Evolutionary conservation across 2,329 filamentous ascomycete species (phyloP).

Genomic region (Beauveria australis): DNA sequence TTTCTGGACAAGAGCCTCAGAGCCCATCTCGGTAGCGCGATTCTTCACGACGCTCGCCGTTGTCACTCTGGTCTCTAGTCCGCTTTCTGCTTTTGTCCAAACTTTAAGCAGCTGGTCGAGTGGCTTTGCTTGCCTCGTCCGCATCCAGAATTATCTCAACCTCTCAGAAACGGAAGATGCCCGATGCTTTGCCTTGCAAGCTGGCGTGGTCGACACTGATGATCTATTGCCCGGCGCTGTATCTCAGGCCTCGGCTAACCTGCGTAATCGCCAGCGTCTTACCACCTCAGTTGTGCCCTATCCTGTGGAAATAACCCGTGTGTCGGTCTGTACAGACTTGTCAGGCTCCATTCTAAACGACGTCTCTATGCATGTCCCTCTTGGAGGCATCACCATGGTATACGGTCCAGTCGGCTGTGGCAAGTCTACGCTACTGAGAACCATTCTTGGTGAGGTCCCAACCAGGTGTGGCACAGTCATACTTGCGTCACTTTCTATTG

Average conservation of each 20-base stretch:
- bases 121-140: neutral
- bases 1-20: neutral
- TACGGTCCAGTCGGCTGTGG: conserved; percentile 25
- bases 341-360: neutral
- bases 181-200: neutral
- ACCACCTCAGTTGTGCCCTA: neutral
- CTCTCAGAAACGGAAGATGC: neutral
- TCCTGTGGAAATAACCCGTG: neutral
- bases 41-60: neutral
- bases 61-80: neutral
- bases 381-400: conserved; percentile 22
- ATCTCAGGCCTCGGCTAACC: neutral
- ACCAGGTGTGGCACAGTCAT: conserved; percentile 17
- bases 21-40: neutral
- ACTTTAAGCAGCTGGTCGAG: neutral
- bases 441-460: conserved; percentile 22
- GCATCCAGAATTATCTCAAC: conserved; percentile 3
- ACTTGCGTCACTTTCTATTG: conserved; percentile 17
- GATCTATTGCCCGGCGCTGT: neutral
- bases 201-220: neutral
- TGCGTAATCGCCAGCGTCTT: neutral
- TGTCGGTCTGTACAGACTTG: neutral
- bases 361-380: neutral
- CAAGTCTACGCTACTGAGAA: conserved; percentile 25
- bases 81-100: neutral